Base-by-base conservation (phyloP, 805 yeast genomes). In the Candida stauntonica region DNA sequence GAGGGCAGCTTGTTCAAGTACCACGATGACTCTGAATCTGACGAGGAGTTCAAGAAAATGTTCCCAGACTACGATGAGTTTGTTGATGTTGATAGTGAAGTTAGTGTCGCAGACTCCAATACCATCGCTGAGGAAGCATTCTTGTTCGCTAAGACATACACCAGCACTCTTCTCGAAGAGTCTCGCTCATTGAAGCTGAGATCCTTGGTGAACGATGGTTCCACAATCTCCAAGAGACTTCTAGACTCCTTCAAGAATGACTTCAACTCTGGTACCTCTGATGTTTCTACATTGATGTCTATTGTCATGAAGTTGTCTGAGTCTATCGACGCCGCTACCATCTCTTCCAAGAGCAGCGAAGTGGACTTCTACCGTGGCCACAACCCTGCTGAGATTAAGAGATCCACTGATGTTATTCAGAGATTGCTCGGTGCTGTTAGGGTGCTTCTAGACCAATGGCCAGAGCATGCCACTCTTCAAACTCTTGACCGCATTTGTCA, bases 381-480 rank as follows among this genome's bases (percentile, higher is more conserved):
- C 17, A 73, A 77, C 31, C 66, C 78, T 5, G 55, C 55, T 7
- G 95, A 88, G 52, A 73, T 83, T 3, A 72, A 70, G 39, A 63
- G 58, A 27, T 86, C 95, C 2, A 73, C 79, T 31, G 54, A 50
- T 1, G 53, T 81, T 1, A 62, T 77, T 9, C 62, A 66, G 23
- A 63, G 55, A 5, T 54, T 81, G 4, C 64, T 69, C 52, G 61
- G 66, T 3, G 57, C 75, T 1, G 76, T 78, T 4, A 46, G 57
- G 7, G 63, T 61, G 4, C 58, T 86, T 11, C 58, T 82, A 11
- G 61, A 61, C 18, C 77, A 79, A 53, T 93, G 96, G 96, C 97
- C 98, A 0, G 99, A 94, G 52, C 96, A 94, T 66, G 93, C 93
- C 0, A 87, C 95, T 0, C 63, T 93, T 35, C 80, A 72, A 41